Evolutionary conservation across 2,329 filamentous ascomycete genomes (phyloP), one percentile per base, ranked within the genome.

Genomic region (Fusarium beomiforme): DNA sequence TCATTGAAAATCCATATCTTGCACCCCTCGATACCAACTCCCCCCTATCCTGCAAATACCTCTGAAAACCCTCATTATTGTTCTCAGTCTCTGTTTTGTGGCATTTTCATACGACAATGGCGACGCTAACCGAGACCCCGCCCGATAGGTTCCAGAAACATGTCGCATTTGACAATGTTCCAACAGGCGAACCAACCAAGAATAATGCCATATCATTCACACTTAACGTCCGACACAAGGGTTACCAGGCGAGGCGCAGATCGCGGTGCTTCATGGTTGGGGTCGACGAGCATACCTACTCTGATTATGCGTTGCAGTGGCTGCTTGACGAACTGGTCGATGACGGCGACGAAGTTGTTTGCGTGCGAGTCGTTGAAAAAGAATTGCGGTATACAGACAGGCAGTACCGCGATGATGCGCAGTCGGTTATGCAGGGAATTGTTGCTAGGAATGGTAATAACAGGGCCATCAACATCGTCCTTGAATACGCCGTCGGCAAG

Each of bases 291-390:
- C 94, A 97, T 75, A 89, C 93, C 64, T 97, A 97, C 81, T 97
- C 94, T 10, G 93, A 97, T 69, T 96, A 95, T 81, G 95, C 95
- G 19, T 85, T 98, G 21, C 93, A 97, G 80, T 98, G 94, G 94
- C 86, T 97, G 54, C 89, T 98, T 41, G 93, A 97, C 76, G 94
- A 97, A 81, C 86, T 97, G 60, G 93, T 97, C 42, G 94, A 97
- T 76, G 95, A 97, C 77, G 94, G 95, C 21, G 95, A 98, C 78
- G 94, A 97, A 81, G 91, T 98, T 62, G 92, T 98, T 12, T 98
- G 95, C 81, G 88, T 98, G 51, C 88, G 93, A 56, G 95, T 97
- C 5, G 88, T 97, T 44, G 94, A 97, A 78, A 95, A 93, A 78
- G 93, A 95, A 70, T 88, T 90, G 55, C 92, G 91, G 56, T 85